Evolutionary conservation across 495 filamentous ascomycete species (phyloP), one percentile per base, ranked within the genome.

Genomic region (Aspergillus sclerotioniger): DNA sequence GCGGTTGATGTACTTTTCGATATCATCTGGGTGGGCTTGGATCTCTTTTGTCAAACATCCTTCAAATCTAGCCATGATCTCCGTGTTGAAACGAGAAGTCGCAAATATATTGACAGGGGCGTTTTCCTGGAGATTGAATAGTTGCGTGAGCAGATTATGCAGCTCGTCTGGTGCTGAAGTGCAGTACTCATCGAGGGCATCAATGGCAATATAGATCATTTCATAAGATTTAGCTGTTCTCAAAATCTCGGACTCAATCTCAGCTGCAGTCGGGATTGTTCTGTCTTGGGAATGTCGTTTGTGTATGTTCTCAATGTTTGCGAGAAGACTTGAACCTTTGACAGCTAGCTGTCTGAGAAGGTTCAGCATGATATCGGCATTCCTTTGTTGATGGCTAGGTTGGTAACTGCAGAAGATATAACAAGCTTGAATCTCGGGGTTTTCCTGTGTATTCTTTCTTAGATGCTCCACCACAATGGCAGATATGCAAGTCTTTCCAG

Each of bases 321-420:
- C 7, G 7, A 33, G 49, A 10, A 51, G 10, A 2, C 3, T 28
- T 33, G 49, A 16, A 16, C 15, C 29, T 35, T 51, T 51, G 25
- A 51, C 49, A 7, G 49, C 49, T 1, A 51, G 49, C n/a, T 51
- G 49, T n/a, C 28, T 32, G 49, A 51, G 49, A 6, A 51, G 29
- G 29, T 28, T 51, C 6, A 51, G 25, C 13, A 33, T 8, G 12
- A 51, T 1, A 17, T 51, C 25, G 35, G 35, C 7, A 16, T 9
- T 35, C 13, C 3, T 33, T 17, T 32, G 25, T n/a, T 35, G 49
- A 4, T 6, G 9, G 29, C 29, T 35, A 15, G 49, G 25, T 35
- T 51, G 49, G 35, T 51, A 35, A 13, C 33, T 35, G 13, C 33
- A 35, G 9, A 10, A 35, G 13, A 35, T 13, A 13, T 8, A 35